phyloP scores from a whole-genome alignment of 495 filamentous ascomycete genomes.

The Achaetomiella virescens region DNA sequence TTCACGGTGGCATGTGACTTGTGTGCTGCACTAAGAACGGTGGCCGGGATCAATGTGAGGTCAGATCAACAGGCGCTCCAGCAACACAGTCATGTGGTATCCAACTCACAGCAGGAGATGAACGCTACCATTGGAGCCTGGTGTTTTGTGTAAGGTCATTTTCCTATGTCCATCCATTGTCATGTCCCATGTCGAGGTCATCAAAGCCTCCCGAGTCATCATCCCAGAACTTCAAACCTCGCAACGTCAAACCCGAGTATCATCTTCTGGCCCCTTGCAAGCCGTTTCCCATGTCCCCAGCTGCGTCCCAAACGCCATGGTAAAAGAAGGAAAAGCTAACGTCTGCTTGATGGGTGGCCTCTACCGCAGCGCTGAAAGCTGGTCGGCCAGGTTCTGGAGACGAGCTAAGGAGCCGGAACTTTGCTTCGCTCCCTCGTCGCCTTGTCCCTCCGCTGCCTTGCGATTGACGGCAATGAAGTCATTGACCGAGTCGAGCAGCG shows the following conservation, averaged over 20 bases:
- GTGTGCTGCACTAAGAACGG: too few relatives aligned
- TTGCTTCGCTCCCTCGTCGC: constrained; percentile 42
- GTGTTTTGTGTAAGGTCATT: neutral
- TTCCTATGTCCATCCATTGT: neutral
- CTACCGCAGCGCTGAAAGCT: constrained; percentile 14
- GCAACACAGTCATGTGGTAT: neutral
- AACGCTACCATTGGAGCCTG: neutral
- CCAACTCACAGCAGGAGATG: too few relatives aligned
- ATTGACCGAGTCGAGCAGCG: constrained; percentile 69
- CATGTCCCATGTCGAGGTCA: neutral
- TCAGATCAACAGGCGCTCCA: too few relatives aligned
- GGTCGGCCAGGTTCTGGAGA: constrained; percentile 50
- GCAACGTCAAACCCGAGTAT: neutral
- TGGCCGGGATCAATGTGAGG: too few relatives aligned
- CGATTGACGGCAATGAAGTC: constrained; percentile 78
- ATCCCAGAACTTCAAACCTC: neutral
- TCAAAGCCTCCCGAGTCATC: neutral
- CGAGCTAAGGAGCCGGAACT: constrained; percentile 44
- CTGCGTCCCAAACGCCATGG: neutral
- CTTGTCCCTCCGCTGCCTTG: constrained; percentile 57
- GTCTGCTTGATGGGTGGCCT: neutral
- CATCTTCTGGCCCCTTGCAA: neutral
- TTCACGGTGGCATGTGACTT: too few relatives aligned
- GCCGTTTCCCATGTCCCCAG: neutral
- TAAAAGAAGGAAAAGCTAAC: neutral